Evolutionary conservation across 352 stramenopile species (phyloP), one percentile per base, ranked within the genome.

Genomic region (Phytophthora quininea): DNA sequence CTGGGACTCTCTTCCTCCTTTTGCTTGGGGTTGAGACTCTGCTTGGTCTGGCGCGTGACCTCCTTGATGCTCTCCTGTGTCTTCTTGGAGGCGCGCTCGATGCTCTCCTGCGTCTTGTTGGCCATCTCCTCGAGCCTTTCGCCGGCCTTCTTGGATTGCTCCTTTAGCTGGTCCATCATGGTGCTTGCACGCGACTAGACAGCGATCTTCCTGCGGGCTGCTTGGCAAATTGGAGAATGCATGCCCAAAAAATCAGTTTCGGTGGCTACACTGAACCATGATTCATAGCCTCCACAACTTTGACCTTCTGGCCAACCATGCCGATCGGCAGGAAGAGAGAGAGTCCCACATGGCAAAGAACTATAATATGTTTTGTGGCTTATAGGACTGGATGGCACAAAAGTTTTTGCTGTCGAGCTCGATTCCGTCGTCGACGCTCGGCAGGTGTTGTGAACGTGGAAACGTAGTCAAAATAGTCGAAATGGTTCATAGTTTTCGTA

Each of bases 161-260:
- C 66, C 67, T 81, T 81, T 40, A 81, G 43, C 33, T 81, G 73
- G 47, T 81, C 73, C 70, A 81, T 79, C 71, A 74, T 78, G n/a
- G 40, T 58, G 35, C 19, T 24, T 24, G 19, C 19, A 24, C 19
- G 19, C 19, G 19, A 24, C 19, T 24, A 24, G 19, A 24, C 0
- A 24, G 57, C n/a, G 59, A 69, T 57, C 59, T 73, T 64, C 35
- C 51, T 19, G 35, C 3, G 14, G 10, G n/a, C 48, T 60, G 19
- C 12, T 48, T 42, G 57, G 58, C 54, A 55, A 42, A 38, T 53
- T 53, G 10, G 38, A 3, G 38, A 46, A 46, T 46, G 38, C 19
- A 24, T 24, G 19, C 19, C 19, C 19, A 24, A 24, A 24, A 40
- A 40, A 40, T 40, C 35, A 40, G 35, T 40, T 40, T 40, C 35